Evolutionary conservation across 768 basidiomycete genomes (phyloP), one percentile per base, ranked within the genome.

Genomic region (Kwoniella botswanensis): DNA sequence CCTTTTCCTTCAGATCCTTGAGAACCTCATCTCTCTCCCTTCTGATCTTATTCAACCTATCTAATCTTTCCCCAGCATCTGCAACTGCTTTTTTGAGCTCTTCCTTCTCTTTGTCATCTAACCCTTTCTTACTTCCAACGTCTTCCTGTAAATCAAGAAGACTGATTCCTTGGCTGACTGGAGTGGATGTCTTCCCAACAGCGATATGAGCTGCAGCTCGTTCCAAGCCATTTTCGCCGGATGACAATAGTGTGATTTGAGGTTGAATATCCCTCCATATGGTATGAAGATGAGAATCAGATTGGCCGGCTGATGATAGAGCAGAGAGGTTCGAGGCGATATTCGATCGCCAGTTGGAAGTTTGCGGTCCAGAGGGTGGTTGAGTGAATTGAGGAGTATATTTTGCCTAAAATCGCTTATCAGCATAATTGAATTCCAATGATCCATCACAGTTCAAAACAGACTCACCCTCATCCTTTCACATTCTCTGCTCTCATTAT

Each of bases 1-100:
- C 95, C 89, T 96, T 97, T 55, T 98, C 95, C 82, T 98, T 99
- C 60, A 99, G 86, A 79, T 98, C 97, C 81, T 92, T 94, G 65
- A 98, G 84, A 0, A 94, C 90, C 75, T 95, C 92, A 12, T 88
- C 88, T 60, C 96, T 86, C 85, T 98, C 96, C 68, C 89, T 88
- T 56, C 90, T 87, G 71, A 99, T 91, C 85, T 93, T 92, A 82
- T 88, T 90, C 60, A 98, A 81, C 76, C 90, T 86, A 29, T 89
- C 90, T 17, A 98, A 82, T 60, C 89, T 85, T 64, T 80, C 79
- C 24, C 60, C 58, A 42, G 77, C 77, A 44, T 76, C 77, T 0
- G 54, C 55, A 26, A 72, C 58, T 7, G 75, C 75, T 68, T 95
- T 73, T 91, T 73, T 93, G 92, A 69, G 94, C 82, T 89, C 91